Evolutionary conservation across 805 yeast species (phyloP), one percentile per base, ranked within the genome.

Genomic region (Komagataella populi): DNA sequence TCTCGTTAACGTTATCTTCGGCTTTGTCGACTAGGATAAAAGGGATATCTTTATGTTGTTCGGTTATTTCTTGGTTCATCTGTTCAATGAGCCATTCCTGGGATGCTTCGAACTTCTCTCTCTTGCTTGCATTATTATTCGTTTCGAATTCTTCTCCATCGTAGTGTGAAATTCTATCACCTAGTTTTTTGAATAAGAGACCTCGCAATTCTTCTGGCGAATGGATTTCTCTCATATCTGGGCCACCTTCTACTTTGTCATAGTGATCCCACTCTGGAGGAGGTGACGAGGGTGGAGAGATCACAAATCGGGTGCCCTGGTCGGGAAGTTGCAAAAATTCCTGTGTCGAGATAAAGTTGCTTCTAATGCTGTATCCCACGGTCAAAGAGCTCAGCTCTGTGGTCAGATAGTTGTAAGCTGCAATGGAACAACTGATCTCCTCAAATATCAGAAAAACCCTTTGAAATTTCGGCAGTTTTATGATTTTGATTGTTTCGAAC

Each of bases 371-470:
- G 23, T 20, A 45, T 14, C 24, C 47, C 22, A 45, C 47, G 14
- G 22, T 23, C 16, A 45, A 45, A 10, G 14, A 10, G 5, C 1
- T 10, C 39, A 30, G 14, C 30, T 22, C 47, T 16, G 47, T 18
- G 47, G 22, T 23, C 10, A 45, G 7, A 17, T 20, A 14, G 22
- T 45, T 17, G 24, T 45, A 45, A 16, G 24, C 16, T 20, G 47
- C 47, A 12, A 23, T 36, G 1, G 66, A 55, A 1, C 57, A 48
- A 17, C 46, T 53, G 2, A 52, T 44, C 3, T 55, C 46, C 16
- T 57, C 54, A 48, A 66, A 66, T 6, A 62, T 59, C 6, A 65
- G 6, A 6, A 66, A 24, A 18, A 64, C 45, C 51, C 69, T 55
- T 10, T 55, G 53, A 24, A 66, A 58, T 1, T 63, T 56, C n/a